Evolutionary conservation across 2,329 filamentous ascomycete genomes (phyloP), one percentile per base, ranked within the genome.

Genomic region (Cytospora schulzeri): DNA sequence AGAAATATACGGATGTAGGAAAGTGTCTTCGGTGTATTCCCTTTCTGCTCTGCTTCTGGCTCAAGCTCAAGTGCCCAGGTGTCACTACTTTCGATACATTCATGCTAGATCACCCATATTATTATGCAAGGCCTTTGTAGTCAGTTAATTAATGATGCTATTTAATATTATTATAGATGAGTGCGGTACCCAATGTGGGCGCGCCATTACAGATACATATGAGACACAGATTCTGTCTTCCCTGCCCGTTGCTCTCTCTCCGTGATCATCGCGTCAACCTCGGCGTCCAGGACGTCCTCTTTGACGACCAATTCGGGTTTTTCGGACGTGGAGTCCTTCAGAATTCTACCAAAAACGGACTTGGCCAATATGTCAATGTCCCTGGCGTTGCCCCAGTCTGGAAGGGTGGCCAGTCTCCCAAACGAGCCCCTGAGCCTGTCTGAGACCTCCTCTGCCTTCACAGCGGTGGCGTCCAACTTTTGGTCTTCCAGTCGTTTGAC

Each of bases 401-500:
- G 59, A 17, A 61, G 52, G 9, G 35, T 52, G 29, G 38, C 31
- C 6, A 61, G 26, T 31, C 52, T 48, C 17, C 62, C 14, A 3
- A 70, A 53, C 51, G 79, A 73, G 2, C 71, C 33, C 5, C 72
- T 68, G 6, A 77, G 54, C 14, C 69, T 70, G 1, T 53, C 45
- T 4, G 76, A 31, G 9, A 73, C 69, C 4, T 75, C n/a, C 0
- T 53, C 57, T 1, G 66, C 54, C 0, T 58, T 38, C 0, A 55
- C 33, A 17, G 38, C 51, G 22, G 35, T 35, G 15, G 29, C 17
- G 38, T 61, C 59, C 3, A 69, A 68, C 7, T 54, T 63, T 31
- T 75, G 69, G 5, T 76, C 64, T 12, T 73, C 73, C 2, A 76
- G 69, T 0, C 71, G 69, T 26, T 71, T 69, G 3, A 69, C 24